Evolutionary conservation across 83 land plant genomes (phyloP).

Genomic region (Diphasiastrum complanatum): DNA sequence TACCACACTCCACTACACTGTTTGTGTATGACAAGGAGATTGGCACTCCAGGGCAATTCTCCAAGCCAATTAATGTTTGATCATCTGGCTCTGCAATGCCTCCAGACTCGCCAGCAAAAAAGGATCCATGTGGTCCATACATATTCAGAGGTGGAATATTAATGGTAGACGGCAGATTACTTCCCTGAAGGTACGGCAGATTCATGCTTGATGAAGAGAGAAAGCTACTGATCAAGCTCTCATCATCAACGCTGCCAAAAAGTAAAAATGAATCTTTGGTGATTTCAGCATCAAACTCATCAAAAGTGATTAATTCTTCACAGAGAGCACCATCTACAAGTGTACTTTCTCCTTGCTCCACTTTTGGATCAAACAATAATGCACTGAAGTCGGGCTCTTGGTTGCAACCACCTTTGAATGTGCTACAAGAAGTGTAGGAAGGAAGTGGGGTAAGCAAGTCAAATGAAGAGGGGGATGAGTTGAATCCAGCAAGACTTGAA

Average conservation of each 20-base stretch:
- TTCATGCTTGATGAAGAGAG: slow-evolving; percentile 7
- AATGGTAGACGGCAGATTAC: slow-evolving; percentile 10
- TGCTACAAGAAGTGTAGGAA: slow-evolving; percentile 11
- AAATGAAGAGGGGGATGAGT: slow-evolving; percentile 22
- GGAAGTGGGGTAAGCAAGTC: slow-evolving; percentile 19
- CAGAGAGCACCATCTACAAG: slow-evolving; percentile 18
- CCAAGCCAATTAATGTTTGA: slow-evolving; percentile 19
- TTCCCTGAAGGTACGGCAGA: slow-evolving; percentile 16
- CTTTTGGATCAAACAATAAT: slow-evolving; percentile 21
- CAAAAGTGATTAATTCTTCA: slow-evolving; percentile 32
- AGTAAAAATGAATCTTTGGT: slow-evolving; percentile 26
- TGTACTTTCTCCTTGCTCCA: slow-evolving; percentile 13
- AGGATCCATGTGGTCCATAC: slow-evolving; percentile 24
- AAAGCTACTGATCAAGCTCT: slow-evolving; percentile 7
- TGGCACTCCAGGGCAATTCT: slow-evolving; percentile 22
- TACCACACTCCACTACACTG: slow-evolving; percentile 25
- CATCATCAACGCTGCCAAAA: slow-evolving; percentile 22
- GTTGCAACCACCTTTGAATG: slow-evolving; percentile 7
- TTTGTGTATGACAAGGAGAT: slow-evolving; percentile 9
- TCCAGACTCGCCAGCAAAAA: slow-evolving; percentile 24
- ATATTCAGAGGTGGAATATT: slow-evolving; percentile 9
- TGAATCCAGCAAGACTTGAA: slow-evolving; percentile 31
- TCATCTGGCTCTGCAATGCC: slow-evolving; percentile 26
- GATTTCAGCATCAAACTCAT: slow-evolving; percentile 32
- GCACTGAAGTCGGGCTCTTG: slow-evolving; percentile 29